Evolutionary conservation across 1,139 yeast genomes (phyloP).

Genomic region (Sugiyamaella japonica): DNA sequence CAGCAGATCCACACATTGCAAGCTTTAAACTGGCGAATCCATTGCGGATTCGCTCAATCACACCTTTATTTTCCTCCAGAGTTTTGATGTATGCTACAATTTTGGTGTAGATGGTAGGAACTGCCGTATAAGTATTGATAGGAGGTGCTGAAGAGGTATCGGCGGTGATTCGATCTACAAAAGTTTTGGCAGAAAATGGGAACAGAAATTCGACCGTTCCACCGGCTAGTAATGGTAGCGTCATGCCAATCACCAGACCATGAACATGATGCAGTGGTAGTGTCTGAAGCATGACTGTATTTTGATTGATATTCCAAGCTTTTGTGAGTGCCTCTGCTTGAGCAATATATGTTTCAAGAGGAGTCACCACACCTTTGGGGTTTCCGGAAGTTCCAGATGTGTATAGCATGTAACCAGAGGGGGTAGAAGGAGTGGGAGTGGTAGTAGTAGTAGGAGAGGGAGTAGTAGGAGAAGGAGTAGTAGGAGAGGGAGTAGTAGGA

Average conservation of each 20-base stretch:
- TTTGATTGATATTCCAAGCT: slow-evolving; percentile 39
- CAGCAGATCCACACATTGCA: slow-evolving; percentile 45
- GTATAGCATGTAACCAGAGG: slow-evolving; percentile 40
- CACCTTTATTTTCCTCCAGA: slow-evolving; percentile 11
- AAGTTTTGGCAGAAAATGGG: slow-evolving; percentile 38
- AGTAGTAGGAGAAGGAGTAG: background rate
- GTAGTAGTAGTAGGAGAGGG: background rate
- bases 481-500: background rate
- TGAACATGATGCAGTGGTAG: slow-evolving; percentile 44
- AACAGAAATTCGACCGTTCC: slow-evolving; percentile 41
- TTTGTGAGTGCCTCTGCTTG: slow-evolving; percentile 39
- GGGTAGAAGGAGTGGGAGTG: too few relatives aligned
- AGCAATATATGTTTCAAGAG: slow-evolving; percentile 39
- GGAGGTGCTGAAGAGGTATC: slow-evolving; percentile 29
- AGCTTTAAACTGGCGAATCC: slow-evolving; percentile 31
- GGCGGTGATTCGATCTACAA: slow-evolving; percentile 32
- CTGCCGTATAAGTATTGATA: slow-evolving; percentile 42
- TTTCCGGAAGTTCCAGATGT: slow-evolving; percentile 44
- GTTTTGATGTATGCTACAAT: slow-evolving; percentile 32
- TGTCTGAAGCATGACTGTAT: slow-evolving; percentile 39
- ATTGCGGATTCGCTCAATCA: slow-evolving; percentile 20
- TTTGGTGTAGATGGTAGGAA: slow-evolving; percentile 42
- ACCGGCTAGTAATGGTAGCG: slow-evolving; percentile 40
- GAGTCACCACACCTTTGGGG: slow-evolving; percentile 43
- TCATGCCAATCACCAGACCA: slow-evolving; percentile 41